Evolutionary conservation across 495 filamentous ascomycete species (phyloP), one percentile per base, ranked within the genome.

Genomic region (Xylaria curta): DNA sequence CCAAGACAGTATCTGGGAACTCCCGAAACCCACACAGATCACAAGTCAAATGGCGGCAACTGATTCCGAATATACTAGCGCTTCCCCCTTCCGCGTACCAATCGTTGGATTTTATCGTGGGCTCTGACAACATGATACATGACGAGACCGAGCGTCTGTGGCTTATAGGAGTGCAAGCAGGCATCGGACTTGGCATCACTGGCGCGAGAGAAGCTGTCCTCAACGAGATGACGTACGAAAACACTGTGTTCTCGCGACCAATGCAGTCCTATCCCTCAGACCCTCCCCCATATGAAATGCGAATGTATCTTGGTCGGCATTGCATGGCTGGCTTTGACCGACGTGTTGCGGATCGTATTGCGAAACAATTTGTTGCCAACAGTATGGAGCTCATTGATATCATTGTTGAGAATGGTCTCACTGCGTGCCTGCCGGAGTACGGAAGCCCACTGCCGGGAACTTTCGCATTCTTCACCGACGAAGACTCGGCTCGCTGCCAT

Each of bases 131-230:
- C 54, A 42, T 63, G 24, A 17, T 60, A 21, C 33, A 31, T 38
- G 54, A 49, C 54, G 51, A 60, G 47, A 24, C 8, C 28, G 70
- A 72, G 13, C 62, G 70, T 12, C 19, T n/a, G 10, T 72, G 51
- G 51, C 54, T 66, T 21, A 59, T 67, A 40, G 70, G 70, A 36
- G n/a, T 68, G 53, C 70, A 72, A 40, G 33, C n/a, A 42, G 70
- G 70, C 19, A 68, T 72, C 8, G 70, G 70, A 7, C 63, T 72
- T 12, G 63, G 63, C 46, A 62, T 72, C 44, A 0, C 0, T 6
- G 24, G n/a, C 17, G 44, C 42, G 7, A 44, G 64, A 42, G 64
- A 72, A 46, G 38, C 64, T 19, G 13, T 72, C 13, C 54, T 72
- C 4, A 61, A 66, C 63, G 63, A 72, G 56, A 66, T 72, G 47